Evolutionary conservation across 139 green algal species (phyloP), one percentile per base, ranked within the genome.

Genomic region (Chlamydomonas urium): DNA sequence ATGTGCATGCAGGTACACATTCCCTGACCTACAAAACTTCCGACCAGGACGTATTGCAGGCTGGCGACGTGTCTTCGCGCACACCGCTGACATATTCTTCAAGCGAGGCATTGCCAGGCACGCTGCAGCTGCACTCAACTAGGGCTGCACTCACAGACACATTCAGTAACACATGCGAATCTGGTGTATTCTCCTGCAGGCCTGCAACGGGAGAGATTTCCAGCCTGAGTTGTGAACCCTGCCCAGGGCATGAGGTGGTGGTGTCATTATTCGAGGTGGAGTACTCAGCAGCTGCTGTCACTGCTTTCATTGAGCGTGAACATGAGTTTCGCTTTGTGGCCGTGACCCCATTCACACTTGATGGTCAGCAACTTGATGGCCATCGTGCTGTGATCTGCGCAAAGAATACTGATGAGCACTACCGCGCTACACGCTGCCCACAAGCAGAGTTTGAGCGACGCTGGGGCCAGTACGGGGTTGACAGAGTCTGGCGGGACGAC

Each of bases 281-380:
- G 19, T 31, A 48, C 37, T 84, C 47, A 4, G 37, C 80, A 14
- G 69, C 72, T 24, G 47, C 57, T 23, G 81, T 90, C 26, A 59
- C 36, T 10, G 90, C 88, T 5, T 96, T 96, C 61, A 86, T 97
- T 2, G 76, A 87, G 33, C 72, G 93, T 10, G 93, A 98, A 80
- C 88, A 96, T 66, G 93, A 98, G 83, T 97, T 97, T 71, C 75
- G 84, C 19, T 95, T 97, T 45, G 67, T 91, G 28, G 88, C 81
- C 17, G 91, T 96, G 56, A 29, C 83, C 34, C 72, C 82, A 0
- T 60, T 66, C 29, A 69, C 74, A 21, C 65, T 89, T 10, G 50
- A 78, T 2, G 76, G 82, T 10, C 19, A 67, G 17, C 31, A 47
- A 17, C 10, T 59, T 57, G 14, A 8, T 24, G 53, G 19, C 29